A percentile compares a stretch with the other conserved stretches of the same genome.
Evolutionary conservation across 192 early-diverging fungal species (phyloP).

Genomic region (Allomyces arbusculus): DNA sequence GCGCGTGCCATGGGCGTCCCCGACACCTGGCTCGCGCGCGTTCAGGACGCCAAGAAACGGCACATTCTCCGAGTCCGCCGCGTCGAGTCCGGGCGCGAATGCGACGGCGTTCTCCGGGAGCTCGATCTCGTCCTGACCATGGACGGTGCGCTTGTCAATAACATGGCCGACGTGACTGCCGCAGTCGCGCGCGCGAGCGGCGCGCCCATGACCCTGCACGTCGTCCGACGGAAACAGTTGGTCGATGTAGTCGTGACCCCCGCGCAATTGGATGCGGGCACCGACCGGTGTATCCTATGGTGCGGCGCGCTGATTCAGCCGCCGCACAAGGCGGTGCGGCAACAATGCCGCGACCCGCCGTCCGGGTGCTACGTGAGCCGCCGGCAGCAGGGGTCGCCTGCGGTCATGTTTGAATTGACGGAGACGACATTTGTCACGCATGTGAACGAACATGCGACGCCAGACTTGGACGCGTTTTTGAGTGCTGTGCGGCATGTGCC

Average conservation of each 20-base stretch:
- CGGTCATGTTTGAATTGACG: conserved; percentile 4
- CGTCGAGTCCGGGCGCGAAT: conserved; percentile 16
- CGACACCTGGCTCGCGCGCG: conserved; percentile 21
- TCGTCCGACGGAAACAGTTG: conserved; percentile 5
- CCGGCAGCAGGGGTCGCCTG: conserved; percentile 19
- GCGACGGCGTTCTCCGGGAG: conserved; percentile 17
- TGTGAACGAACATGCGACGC: not conserved
- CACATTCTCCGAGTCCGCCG: conserved; percentile 25
- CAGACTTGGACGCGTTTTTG: conserved; percentile 1
- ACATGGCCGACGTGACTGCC: not conserved
- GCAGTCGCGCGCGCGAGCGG: not conserved
- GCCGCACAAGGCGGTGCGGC: conserved; percentile 24
- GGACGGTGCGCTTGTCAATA: conserved; percentile 1
- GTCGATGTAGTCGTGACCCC: conserved; percentile 16
- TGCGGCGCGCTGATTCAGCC: conserved; percentile 1
- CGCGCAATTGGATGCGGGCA: conserved; percentile 14
- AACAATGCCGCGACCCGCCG: conserved; percentile 18
- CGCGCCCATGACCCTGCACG: not conserved
- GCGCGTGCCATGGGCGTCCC: conserved; percentile 24
- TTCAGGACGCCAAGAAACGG: conserved; percentile 16
- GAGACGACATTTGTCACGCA: not conserved
- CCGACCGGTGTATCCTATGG: not conserved
- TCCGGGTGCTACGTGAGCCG: conserved; percentile 20
- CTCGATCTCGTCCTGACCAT: conserved; percentile 20
- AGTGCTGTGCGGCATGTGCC: conserved; percentile 9